Evolutionary conservation across 1,284 basidiomycete genomes (phyloP), one percentile per base, ranked within the genome.

Genomic region (Flammula alnicola): DNA sequence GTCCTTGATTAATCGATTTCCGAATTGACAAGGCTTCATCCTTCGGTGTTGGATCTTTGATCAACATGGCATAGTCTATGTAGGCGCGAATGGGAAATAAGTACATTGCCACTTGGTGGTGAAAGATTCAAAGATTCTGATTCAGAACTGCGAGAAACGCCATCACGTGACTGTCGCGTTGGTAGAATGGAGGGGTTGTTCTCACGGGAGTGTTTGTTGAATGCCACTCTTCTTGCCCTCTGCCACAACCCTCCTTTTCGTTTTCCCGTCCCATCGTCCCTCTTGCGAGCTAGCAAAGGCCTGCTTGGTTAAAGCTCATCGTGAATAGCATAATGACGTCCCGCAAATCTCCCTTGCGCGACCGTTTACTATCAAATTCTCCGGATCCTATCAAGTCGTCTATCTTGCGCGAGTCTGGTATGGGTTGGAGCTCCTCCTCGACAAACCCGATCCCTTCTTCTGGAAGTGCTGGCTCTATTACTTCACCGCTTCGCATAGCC

Each of bases 401-500:
- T n/a, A 82, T 83, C 52, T 68, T 76, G 56, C 77, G 80, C 49
- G 78, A 83, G 56, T 82, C 81, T 30, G 81, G 78, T 30, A 73
- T 79, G 68, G 81, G 79, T 56, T 79, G 81, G 81, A 69, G 65
- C 32, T 71, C 76, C 14, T 69, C 76, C 26, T 23, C 38, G 12
- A 60, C 63, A 19, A 66, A 66, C 36, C 58, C 66, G n/a, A 59
- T 58, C 25, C 63, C 65, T 41, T 62, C 62, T 35, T 69, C 73
- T 16, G 60, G 62, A 23, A 68, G 64, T 43, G 58, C 63, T 35
- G 70, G 64, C 36, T 65, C 73, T 16, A 69, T 76, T 27, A 81
- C 76, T 0, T 82, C 83, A 0, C 88, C 88, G 20, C 78, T 91
- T 35, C 80, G 86, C 52, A 88, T 91, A 55, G 68, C 84, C 29